Conservation (phyloP, 2,329 filamentous ascomycete species). For the Raffaelea deltoideospora region DNA sequence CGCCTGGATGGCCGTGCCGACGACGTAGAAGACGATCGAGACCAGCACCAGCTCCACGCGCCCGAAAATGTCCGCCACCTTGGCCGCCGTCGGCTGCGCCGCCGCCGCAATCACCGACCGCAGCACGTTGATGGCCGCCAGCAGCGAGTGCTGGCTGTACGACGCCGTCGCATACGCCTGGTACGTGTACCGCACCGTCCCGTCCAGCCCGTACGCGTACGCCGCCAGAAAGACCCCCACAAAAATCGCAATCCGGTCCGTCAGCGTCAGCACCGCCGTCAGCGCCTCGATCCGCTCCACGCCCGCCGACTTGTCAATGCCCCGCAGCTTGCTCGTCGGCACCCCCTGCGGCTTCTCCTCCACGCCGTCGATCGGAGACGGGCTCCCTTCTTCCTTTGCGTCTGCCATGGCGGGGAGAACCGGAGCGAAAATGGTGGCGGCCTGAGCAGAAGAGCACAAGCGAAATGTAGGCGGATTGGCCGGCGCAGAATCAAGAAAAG, state of each 20-base stretch:
- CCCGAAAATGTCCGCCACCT: slow-evolving; percentile 48
- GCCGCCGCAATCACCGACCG: slow-evolving; percentile 16
- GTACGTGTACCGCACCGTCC: slow-evolving; percentile 37
- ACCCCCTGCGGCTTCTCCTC: too few species aligned
- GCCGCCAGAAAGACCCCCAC: slow-evolving; percentile 45
- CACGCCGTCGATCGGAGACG: too few species aligned
- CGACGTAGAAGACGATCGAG: slow-evolving; percentile 30
- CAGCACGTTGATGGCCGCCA: slow-evolving; percentile 35
- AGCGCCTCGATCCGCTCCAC: slow-evolving; percentile 45
- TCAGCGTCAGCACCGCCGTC: slow-evolving; percentile 30
- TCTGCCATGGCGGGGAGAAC: too few species aligned
- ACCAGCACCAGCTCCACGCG: slow-evolving; percentile 41
- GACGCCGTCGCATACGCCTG: slow-evolving; percentile 38
- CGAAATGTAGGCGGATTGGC: too few species aligned
- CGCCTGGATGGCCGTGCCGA: slow-evolving; percentile 36
- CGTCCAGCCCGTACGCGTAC: slow-evolving; percentile 49
- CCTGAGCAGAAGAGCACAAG: too few species aligned
- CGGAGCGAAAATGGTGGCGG: too few species aligned
- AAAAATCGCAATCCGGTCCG: slow-evolving; percentile 36
- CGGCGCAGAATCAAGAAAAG: too few species aligned
- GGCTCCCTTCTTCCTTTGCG: too few species aligned
- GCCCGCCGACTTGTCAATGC: slow-evolving; percentile 30
- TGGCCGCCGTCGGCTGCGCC: slow-evolving; percentile 35
- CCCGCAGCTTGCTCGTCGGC: too few species aligned
- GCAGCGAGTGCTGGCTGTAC: slow-evolving; percentile 35